Evolutionary conservation across 1,284 basidiomycete genomes (phyloP), one percentile per base, ranked within the genome.

Genomic region (Trichosporon faecale): DNA sequence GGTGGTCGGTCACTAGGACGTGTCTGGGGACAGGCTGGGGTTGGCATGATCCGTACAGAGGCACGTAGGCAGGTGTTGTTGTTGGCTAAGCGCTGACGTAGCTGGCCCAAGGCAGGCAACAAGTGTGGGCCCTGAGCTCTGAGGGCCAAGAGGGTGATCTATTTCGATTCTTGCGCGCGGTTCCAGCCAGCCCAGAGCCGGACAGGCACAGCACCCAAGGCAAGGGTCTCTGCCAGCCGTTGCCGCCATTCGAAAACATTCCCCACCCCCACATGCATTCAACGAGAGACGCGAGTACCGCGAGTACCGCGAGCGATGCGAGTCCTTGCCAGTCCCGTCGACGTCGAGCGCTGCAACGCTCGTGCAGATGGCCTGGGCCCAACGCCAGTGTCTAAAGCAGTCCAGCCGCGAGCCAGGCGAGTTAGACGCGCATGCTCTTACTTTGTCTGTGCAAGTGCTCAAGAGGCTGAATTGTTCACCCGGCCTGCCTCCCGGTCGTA

Each of bases 41-140:
- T 27, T 61, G 57, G 57, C 57, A 61, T 61, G 57, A 61, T 61
- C 57, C 57, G 57, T 61, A 55, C n/a, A n/a, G n/a, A n/a, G n/a
- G 25, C 25, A 7, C 9, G 23, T n/a, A 49, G 18, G 46, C 16
- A 9, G 57, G 57, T 52, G 49, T 52, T 12, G 49, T 52, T 52
- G 49, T 52, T 52, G 57, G 57, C 57, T 61, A 61, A 61, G 57
- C 57, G 57, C 57, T 61, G 57, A 61, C 57, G 57, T 61, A 61
- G 57, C 57, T 61, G 57, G 57, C 27, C 57, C 18, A 23, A 52
- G 23, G 49, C n/a, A 25, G 49, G n/a, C 16, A 18, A 21, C 49
- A 21, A 11, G 21, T 21, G 49, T 52, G 21, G 49, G 49, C 49
- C 49, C 49, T 52, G 49, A 52, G 49, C 4, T 4, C n/a, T n/a